Base-by-base conservation (phyloP, 805 yeast genomes). In the Kurtzmaniella fragi region DNA sequence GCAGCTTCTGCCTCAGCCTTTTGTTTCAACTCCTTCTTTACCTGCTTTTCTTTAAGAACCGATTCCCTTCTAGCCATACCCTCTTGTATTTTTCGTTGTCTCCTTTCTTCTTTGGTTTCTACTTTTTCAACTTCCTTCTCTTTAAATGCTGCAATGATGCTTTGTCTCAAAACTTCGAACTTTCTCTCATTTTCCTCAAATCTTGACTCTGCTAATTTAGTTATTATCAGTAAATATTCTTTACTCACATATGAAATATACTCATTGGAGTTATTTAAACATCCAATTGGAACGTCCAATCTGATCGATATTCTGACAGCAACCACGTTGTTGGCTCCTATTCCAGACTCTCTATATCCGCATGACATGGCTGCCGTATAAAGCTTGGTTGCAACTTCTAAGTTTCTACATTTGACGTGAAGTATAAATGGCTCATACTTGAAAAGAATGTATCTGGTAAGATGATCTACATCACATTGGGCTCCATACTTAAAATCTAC, bases 341-440 rank as follows among this genome's bases (percentile, higher is more conserved):
- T 85, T 1, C 96, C 96, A 25, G 86, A 74, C 57, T 88, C 96
- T 51, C 96, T 70, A 52, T 83, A 88, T 2, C 96, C 96, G 61
- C 93, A 82, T 2, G 75, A 72, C 86, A 87, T 82, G 0, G 95
- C 95, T 1, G 75, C 61, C 28, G 80, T 75, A 46, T 80, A 85
- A 9, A 88, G 57, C 30, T 60, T 61, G n/a, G 72, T 67, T 0
- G 96, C 95, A 4, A 71, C 59, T 11, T 59, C 64, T 17, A 70
- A 59, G 47, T 78, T 73, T 34, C 91, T 69, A 52, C 95, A 85
- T 52, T 85, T 82, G 4, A 88, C 88, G 57, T 88, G 96, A 35
- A 87, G 61, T 35, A 88, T 87, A 56, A 88, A 71, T 3, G 96
- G 95, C 61, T 88, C 96, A 48, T 80, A 88, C 52, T 89, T 88